These are phyloP conservation scores for Xylaria polymorpha DNA, from an alignment of 2,329 filamentous ascomycete genomes.

Conservation along the genomic window DNA sequence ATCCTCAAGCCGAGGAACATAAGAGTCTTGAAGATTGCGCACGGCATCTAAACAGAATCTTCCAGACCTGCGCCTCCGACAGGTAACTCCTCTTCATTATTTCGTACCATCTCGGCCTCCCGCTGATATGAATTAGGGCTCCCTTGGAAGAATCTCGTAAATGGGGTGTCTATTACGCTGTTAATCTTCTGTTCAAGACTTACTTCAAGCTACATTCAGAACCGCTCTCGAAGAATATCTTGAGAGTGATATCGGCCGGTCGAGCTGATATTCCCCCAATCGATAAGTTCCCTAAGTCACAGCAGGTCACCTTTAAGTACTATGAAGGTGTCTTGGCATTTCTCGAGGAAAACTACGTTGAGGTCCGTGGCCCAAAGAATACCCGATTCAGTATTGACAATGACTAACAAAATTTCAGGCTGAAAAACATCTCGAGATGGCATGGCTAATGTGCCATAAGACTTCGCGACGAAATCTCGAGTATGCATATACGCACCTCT, in stretches of 20 bases:
- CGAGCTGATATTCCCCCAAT: conserved; percentile 83
- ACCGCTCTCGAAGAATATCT: conserved; percentile 87
- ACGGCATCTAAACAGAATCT: conserved; percentile 89
- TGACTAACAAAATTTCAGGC: conserved; percentile 62
- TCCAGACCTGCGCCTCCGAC: conserved; percentile 89
- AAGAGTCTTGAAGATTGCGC: conserved; percentile 92
- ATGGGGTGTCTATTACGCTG: conserved; percentile 96
- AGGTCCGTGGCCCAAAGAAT: conserved; percentile 61
- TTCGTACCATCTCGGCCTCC: background rate
- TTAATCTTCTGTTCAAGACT: conserved; percentile 96
- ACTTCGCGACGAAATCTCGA: conserved; percentile 81
- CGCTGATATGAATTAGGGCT: conserved; percentile 64
- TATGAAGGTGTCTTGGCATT: conserved; percentile 95
- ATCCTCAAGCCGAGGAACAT: conserved; percentile 79
- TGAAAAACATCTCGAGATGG: conserved; percentile 81
- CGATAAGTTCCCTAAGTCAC: conserved; percentile 84
- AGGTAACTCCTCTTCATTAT: conserved; percentile 66
- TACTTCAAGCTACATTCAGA: conserved; percentile 96
- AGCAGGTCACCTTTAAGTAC: conserved; percentile 95
- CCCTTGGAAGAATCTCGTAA: conserved; percentile 90
- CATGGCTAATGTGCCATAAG: conserved; percentile 84
- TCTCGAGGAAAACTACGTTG: conserved; percentile 89
- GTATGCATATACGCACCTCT: conserved; percentile 59
- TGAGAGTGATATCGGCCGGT: conserved; percentile 84
- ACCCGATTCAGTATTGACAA: background rate